Percentiles rank a stretch among this genome's conserved stretches.
Conservation (phyloP, 2,329 filamentous ascomycete genomes). For the Aspergillus sergii region DNA sequence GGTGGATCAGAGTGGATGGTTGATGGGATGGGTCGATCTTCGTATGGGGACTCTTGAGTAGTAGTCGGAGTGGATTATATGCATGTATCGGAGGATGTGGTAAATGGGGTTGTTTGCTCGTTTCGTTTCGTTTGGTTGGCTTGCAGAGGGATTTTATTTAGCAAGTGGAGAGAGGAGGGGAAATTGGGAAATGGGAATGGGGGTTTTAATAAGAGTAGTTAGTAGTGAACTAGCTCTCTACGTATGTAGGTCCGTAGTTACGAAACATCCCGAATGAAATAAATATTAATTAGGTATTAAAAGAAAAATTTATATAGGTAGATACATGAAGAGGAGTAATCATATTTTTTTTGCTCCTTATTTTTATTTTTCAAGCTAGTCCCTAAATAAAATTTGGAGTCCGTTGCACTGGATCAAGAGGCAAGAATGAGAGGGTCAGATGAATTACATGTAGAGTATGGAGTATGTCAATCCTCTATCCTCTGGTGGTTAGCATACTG, state of each 20-base stretch:
- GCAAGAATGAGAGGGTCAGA: conserved; percentile 3
- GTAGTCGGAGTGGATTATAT: conserved; percentile 1
- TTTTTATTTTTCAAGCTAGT: not conserved
- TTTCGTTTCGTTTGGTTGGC: not conserved
- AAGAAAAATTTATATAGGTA: not conserved
- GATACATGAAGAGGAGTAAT: not conserved
- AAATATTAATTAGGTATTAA: not conserved
- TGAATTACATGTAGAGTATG: conserved; percentile 3
- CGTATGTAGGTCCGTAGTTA: not conserved
- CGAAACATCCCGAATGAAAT: not conserved
- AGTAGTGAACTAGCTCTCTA: not conserved
- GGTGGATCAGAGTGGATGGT: not conserved
- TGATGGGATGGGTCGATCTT: conserved; percentile 5
- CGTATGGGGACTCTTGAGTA: not conserved
- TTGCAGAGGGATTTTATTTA: not conserved
- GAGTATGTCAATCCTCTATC: conserved; percentile 1
- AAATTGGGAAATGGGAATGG: conserved; percentile 3
- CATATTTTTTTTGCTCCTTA: not conserved
- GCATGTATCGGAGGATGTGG: conserved; percentile 3
- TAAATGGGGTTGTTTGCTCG: conserved; percentile 1
- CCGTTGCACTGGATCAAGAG: not conserved
- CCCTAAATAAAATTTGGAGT: not conserved
- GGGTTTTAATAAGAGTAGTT: conserved; percentile 5
- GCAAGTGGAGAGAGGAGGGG: not conserved
- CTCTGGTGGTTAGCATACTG: conserved; percentile 7